phyloP scores from a whole-genome alignment of 805 yeast genomes.

The Blastobotrys peoriensis region DNA sequence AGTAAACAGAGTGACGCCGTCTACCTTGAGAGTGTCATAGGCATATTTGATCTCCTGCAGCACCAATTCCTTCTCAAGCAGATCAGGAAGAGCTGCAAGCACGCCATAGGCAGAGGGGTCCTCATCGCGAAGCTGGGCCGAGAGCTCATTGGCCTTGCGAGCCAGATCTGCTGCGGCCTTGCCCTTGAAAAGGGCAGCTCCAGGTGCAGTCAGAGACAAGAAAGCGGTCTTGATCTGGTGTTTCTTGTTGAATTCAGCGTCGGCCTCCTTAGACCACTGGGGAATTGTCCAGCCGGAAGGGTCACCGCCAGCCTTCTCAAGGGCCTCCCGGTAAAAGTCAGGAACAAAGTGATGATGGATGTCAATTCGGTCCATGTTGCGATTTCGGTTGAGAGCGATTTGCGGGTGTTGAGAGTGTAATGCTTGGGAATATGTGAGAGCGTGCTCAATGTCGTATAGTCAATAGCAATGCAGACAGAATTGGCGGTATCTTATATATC shows the following conservation, averaged over 20 bases:
- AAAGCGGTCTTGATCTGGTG: not conserved
- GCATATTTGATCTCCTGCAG: not conserved
- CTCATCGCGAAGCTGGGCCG: not conserved
- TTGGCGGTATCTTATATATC: no score
- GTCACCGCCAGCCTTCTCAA: not conserved
- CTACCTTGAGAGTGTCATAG: not conserved
- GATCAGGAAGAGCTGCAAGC: not conserved
- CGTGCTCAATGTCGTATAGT: no score
- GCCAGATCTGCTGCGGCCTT: not conserved
- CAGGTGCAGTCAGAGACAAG: not conserved
- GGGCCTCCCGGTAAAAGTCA: not conserved
- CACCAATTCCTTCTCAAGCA: not conserved
- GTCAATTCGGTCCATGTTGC: not conserved
- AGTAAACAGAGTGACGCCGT: not conserved
- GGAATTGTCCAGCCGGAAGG: not conserved
- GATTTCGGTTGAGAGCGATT: no score
- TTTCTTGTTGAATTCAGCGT: not conserved
- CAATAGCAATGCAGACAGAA: no score
- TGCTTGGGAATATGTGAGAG: no score
- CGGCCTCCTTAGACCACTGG: not conserved
- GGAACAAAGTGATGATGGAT: not conserved
- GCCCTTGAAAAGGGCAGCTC: not conserved
- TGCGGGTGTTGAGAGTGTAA: no score
- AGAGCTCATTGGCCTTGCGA: not conserved
- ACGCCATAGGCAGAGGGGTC: not conserved